These are phyloP conservation scores for Tolypocladium pustulatum DNA, from an alignment of 2,329 filamentous ascomycete species.

Conservation along the genomic window DNA sequence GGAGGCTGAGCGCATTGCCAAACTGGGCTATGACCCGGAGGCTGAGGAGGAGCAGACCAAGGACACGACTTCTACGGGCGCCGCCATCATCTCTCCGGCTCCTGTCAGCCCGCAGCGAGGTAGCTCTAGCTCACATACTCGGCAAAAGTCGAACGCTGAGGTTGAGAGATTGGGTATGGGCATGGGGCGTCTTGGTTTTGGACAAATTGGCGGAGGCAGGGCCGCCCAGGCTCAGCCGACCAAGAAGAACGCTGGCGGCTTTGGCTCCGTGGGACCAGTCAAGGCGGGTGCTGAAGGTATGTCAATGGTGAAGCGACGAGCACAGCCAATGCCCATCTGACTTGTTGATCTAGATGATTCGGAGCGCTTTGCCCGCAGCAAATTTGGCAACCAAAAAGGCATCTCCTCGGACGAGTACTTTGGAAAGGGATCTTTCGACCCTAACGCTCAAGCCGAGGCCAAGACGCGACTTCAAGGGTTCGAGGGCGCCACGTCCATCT, in stretches of 20 bases:
- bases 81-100: constrained; percentile 60
- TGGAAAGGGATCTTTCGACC: constrained; percentile 78
- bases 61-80: constrained; percentile 41
- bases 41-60: constrained; percentile 55
- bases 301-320: constrained; percentile 6
- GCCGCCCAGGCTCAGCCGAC: constrained; percentile 38
- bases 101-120: constrained; percentile 57
- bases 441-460: constrained; percentile 70
- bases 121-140: constrained; percentile 43
- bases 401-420: constrained; percentile 99
- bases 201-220: constrained; percentile 62
- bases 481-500: constrained; percentile 85
- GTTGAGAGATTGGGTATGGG: constrained; percentile 87
- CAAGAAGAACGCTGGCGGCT: constrained; percentile 72
- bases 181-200: constrained; percentile 74
- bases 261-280: constrained; percentile 72
- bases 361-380: constrained; percentile 72
- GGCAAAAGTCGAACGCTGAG: constrained; percentile 62
- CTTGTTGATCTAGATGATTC: constrained; percentile 47
- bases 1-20: constrained; percentile 90
- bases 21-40: constrained; percentile 89
- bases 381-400: constrained; percentile 87
- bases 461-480: constrained; percentile 83
- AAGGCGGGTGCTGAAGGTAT: constrained; percentile 61
- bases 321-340: not conserved